phyloP scores from a whole-genome alignment of 139 green algal genomes.

The Diplosphaera chodatii region DNA sequence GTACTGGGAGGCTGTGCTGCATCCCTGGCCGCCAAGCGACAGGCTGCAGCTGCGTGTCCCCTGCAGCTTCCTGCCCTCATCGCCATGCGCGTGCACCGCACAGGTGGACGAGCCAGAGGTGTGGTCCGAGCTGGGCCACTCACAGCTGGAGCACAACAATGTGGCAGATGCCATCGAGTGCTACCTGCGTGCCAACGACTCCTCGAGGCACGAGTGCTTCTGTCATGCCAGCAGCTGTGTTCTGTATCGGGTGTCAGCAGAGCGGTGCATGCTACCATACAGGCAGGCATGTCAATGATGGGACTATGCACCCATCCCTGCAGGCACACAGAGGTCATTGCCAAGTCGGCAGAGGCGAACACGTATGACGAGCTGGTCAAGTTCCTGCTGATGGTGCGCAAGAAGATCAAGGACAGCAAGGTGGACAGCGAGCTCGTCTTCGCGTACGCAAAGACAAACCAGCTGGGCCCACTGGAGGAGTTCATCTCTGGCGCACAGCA shows the following conservation, averaged over 20 bases:
- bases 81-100: too few relatives aligned
- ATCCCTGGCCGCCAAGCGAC: too few relatives aligned
- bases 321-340: conserved; percentile 56
- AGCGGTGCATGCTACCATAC: too few relatives aligned
- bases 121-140: conserved; percentile 88
- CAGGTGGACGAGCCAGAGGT: conserved; percentile 77
- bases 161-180: conserved; percentile 80
- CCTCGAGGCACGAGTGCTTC: too few relatives aligned
- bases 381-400: conserved; percentile 98
- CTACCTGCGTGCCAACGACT: conserved; percentile 85
- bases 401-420: conserved; percentile 83
- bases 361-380: conserved; percentile 88
- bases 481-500: conserved; percentile 82
- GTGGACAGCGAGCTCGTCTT: conserved; percentile 96
- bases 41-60: too few relatives aligned
- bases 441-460: conserved; percentile 83
- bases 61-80: too few relatives aligned
- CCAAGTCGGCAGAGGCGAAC: conserved; percentile 20
- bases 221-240: too few relatives aligned
- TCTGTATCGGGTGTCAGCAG: too few relatives aligned
- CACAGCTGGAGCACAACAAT: conserved; percentile 71
- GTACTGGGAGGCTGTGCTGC: too few relatives aligned
- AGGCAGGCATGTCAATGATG: too few relatives aligned
- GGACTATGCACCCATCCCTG: too few relatives aligned
- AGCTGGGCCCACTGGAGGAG: conserved; percentile 87